A percentile compares a stretch with the other conserved stretches of the same genome.
Evolutionary conservation across 306 rosid species (phyloP).

Genomic region (Begonia peltatifolia): DNA sequence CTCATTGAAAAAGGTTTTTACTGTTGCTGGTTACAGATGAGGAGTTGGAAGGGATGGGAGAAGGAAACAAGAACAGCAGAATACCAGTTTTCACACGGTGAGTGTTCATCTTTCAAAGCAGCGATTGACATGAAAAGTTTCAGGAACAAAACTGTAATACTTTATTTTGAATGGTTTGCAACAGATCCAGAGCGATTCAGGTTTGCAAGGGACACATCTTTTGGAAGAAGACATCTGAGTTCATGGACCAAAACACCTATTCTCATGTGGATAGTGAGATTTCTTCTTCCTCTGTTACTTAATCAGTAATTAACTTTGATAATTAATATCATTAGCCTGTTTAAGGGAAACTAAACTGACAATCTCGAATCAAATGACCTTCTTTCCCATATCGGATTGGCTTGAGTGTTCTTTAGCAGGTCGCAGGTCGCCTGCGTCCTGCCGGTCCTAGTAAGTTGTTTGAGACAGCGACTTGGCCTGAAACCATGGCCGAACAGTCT

Average conservation of each 20-base stretch:
- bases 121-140: no score
- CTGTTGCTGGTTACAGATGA: conserved; percentile 36
- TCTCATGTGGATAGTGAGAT: conserved; percentile 77
- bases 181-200: conserved; percentile 89
- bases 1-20: no score
- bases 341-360: background rate
- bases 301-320: background rate
- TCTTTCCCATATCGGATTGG: no score
- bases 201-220: conserved; percentile 81
- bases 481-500: no score
- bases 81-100: conserved; percentile 83
- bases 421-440: no score
- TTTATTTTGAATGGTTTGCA: background rate
- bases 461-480: no score
- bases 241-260: conserved; percentile 60
- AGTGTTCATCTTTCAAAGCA: background rate
- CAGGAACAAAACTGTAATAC: no score
- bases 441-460: no score
- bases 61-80: conserved; percentile 62
- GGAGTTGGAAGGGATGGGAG: conserved; percentile 89
- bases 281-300: background rate
- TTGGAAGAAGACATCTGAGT: conserved; percentile 83
- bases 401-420: no score
- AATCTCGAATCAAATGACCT: no score
- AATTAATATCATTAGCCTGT: no score